Evolutionary conservation across 768 basidiomycete genomes (phyloP).

Genomic region (Trametes punicea): DNA sequence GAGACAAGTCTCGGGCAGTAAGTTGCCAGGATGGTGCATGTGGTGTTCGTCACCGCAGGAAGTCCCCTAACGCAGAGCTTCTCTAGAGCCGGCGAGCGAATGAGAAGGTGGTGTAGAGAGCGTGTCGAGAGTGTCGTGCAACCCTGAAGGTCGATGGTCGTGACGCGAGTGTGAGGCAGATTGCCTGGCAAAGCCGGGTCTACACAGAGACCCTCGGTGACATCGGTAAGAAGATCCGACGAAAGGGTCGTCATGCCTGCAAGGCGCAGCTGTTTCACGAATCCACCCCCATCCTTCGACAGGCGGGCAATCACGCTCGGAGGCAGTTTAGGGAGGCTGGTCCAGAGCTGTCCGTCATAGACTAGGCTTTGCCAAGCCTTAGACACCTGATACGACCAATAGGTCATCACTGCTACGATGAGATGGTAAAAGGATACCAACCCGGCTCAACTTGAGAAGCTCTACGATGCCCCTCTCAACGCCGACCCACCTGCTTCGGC

Average conservation of each 20-base stretch:
- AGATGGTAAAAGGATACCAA: constrained; percentile 38
- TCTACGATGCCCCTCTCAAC: constrained; percentile 71
- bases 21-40: constrained; percentile 62
- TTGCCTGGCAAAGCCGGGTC: constrained; percentile 33
- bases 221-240: constrained; percentile 46
- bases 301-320: constrained; percentile 50
- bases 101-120: constrained; percentile 67
- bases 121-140: constrained; percentile 63
- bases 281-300: constrained; percentile 55
- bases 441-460: constrained; percentile 75
- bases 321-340: constrained; percentile 53
- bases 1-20: constrained; percentile 53
- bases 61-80: constrained; percentile 67
- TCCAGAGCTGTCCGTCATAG: constrained; percentile 89
- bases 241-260: constrained; percentile 56
- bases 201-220: constrained; percentile 54
- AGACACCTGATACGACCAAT: constrained; percentile 54
- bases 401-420: neutral
- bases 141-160: constrained; percentile 66
- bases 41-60: constrained; percentile 64
- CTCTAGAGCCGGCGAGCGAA: constrained; percentile 57
- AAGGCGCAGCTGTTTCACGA: constrained; percentile 59
- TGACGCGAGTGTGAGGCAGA: constrained; percentile 62
- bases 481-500: constrained; percentile 71
- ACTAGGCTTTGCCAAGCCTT: constrained; percentile 71